Percentiles rank a stretch among this genome's conserved stretches.
phyloP scores from a whole-genome alignment of 768 basidiomycete species.

The Tylopilus vinaceipallidus region DNA sequence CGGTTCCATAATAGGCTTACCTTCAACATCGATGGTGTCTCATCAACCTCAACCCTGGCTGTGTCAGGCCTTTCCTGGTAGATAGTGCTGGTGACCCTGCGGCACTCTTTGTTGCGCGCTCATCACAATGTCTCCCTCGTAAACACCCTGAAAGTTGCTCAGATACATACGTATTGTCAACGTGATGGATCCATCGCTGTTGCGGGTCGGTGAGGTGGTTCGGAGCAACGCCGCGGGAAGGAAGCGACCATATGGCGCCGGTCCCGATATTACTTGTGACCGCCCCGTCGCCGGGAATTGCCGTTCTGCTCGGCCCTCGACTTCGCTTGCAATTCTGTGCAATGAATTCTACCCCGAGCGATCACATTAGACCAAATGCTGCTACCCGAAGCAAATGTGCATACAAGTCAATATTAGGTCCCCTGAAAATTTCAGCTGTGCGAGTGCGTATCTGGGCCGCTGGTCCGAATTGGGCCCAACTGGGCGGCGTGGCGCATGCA shows the following conservation, averaged over 20 bases:
- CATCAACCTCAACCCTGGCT: constrained; percentile 10
- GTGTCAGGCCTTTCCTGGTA: background rate
- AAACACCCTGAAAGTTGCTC: background rate
- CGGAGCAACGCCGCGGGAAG: background rate
- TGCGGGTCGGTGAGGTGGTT: background rate
- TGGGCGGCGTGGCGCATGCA: background rate
- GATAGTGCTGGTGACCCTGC: too few species aligned
- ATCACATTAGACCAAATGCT: background rate
- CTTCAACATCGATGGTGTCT: background rate
- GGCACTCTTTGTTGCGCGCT: background rate
- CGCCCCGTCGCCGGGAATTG: background rate
- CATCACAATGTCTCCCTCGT: background rate
- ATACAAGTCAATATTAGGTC: background rate
- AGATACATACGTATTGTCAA: background rate
- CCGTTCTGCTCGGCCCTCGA: background rate
- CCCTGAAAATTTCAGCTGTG: background rate
- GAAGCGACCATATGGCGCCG: too few species aligned
- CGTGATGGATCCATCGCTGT: too few species aligned
- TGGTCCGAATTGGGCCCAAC: too few species aligned
- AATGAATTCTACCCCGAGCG: too few species aligned
- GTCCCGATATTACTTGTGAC: background rate
- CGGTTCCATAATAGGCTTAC: constrained; percentile 18
- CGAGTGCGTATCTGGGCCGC: background rate
- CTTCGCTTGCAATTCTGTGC: background rate
- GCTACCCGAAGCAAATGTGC: background rate